Evolutionary conservation across 345 rosid genomes (phyloP).

Genomic region (Mallotus nudiflorus): DNA sequence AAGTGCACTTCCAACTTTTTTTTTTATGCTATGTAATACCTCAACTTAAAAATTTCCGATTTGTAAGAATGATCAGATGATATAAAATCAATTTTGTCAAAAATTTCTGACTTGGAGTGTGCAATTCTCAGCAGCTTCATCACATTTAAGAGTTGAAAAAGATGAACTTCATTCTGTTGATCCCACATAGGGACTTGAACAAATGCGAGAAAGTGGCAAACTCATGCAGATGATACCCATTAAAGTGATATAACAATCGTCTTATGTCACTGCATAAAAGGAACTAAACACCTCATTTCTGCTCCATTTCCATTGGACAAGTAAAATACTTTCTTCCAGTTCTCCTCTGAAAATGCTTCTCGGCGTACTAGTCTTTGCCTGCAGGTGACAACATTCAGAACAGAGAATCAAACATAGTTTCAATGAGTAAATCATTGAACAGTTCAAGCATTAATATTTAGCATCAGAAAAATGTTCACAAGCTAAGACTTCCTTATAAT

Average conservation of each 20-base stretch:
- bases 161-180: not conserved
- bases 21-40: too few species aligned
- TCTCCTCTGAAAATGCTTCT: slow-evolving; percentile 79
- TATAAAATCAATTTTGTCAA: not conserved
- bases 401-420: not conserved
- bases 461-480: not conserved
- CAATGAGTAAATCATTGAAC: not conserved
- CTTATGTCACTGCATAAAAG: slow-evolving; percentile 57
- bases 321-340: slow-evolving; percentile 78
- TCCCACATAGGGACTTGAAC: not conserved
- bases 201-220: not conserved
- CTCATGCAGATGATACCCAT: not conserved
- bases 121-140: not conserved
- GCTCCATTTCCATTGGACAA: slow-evolving; percentile 87
- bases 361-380: slow-evolving; percentile 83
- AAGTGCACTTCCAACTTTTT: too few species aligned
- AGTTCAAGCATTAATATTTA: not conserved
- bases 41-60: too few species aligned
- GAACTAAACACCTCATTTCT: slow-evolving; percentile 77
- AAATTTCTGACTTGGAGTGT: slow-evolving; percentile 4
- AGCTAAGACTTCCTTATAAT: not conserved
- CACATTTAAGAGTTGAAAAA: not conserved
- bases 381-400: slow-evolving; percentile 15
- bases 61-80: not conserved
- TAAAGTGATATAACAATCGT: not conserved